Evolutionary conservation across 2,329 filamentous ascomycete genomes (phyloP), one percentile per base, ranked within the genome.

Genomic region (Arthrobotrys megalospora): DNA sequence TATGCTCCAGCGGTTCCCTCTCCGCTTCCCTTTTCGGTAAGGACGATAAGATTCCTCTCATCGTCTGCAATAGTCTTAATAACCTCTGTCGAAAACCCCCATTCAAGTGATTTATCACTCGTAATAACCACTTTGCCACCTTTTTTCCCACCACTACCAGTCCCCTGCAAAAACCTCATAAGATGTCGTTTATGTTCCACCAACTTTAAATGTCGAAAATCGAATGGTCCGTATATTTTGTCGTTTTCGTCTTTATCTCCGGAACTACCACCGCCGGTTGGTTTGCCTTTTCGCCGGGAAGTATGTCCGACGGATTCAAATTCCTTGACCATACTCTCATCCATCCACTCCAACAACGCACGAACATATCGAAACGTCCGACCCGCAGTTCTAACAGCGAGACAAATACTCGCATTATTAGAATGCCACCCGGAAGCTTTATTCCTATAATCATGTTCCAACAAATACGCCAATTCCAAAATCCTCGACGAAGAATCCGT

Each of bases 291-390:
- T 80, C 87, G 87, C 32, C 83, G 81, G 34, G 83, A 82, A 2
- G 85, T 86, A 80, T 89, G 88, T 1, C 88, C 88, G 58, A 90
- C 87, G 12, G 91, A 90, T 83, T 97, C 94, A 79, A 97, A 96
- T 82, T 98, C 95, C 68, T 94, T 91, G 48, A 97, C 92, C 76
- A 99, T 96, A 73, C 91, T 91, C 82, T 97, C 94, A 83, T 98
- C 94, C 94, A 99, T 98, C 96, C 96, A 99, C 83, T 99, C 96
- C 36, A 99, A 87, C 93, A 99, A 97, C 84, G 95, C 97, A 80
- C 94, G 89, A 28, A 95, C 80, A 19, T 97, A 93, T 65, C 93
- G 89, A 88, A 98, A 92, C 0, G 94, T 97, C 79, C 93, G 94
- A 73, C 93, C 91, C 80, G 93, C 92, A 79, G 93, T 97, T 76